Evolutionary conservation across 1,139 yeast species (phyloP), one percentile per base, ranked within the genome.

Genomic region (Arxiozyma slooffiae): DNA sequence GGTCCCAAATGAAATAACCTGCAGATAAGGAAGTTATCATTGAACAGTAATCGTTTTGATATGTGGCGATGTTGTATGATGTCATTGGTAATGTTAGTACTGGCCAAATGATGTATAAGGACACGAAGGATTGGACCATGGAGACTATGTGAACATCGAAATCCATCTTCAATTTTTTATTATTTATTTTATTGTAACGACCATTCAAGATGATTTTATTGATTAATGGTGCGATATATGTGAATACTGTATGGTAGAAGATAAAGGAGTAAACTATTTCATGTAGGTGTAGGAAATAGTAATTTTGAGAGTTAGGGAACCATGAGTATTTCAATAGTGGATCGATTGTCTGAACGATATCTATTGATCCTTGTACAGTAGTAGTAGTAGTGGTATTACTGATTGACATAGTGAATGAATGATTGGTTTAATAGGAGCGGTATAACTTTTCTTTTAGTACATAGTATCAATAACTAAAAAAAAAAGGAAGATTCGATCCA

Each of bases 1-100:
- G 60, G 66, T 92, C 99, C 98, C 98, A 92, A 23, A 88, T 60
- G 64, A 92, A 92, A 71, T 92, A 92, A 5, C 97, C 97, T 17
- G 77, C 66, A 14, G 95, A 86, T 58, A 83, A 66, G 1, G 96
- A 75, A 21, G 80, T 68, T 21, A 87, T 85, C 64, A 89, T 77
- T 2, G 85, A 85, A 1, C 84, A 81, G 62, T 83, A 87, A 7
- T 92, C 90, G 40, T 85, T 82, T 60, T 79, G 78, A 37, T 87
- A 67, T 9, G 66, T 57, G 9, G 54, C 59, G 39, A 65, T 50
- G 39, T 61, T 57, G 44, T 56, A 38, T 7, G 11, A 46, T 38
- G 53, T 55, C 21, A 59, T 42, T 4, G 67, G 62, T 22, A 59
- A 50, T 23, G 50, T 47, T 41, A 66, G 47, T 22, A 61, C 56